These are phyloP conservation scores for Rhizophagus prolifer DNA, from an alignment of 192 early-diverging fungal species.

Conservation along the genomic window DNA sequence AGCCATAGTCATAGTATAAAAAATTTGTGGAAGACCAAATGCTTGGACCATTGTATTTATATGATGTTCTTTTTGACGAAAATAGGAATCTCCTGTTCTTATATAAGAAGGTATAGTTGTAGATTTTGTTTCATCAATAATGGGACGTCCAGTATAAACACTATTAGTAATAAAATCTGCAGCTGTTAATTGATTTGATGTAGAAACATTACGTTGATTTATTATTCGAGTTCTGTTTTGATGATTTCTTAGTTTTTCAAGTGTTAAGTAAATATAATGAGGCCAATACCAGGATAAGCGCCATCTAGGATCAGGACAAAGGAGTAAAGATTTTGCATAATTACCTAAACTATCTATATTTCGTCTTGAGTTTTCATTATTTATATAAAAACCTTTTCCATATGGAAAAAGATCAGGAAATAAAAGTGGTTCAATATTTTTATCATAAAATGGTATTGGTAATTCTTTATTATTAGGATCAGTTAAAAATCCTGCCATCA, in stretches of 20 bases:
- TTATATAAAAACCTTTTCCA: background rate
- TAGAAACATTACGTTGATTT: too few relatives aligned
- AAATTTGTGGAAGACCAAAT: background rate
- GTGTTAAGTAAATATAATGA: too few relatives aligned
- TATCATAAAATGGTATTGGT: background rate
- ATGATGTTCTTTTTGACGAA: conserved; percentile 1
- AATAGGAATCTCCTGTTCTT: conserved; percentile 6
- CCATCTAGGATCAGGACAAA: background rate
- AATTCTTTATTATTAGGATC: background rate
- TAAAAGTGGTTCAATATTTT: background rate
- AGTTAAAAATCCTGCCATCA: background rate
- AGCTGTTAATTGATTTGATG: background rate
- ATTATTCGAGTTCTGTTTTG: background rate
- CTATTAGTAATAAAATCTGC: background rate
- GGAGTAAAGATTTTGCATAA: background rate
- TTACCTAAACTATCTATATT: conserved; percentile 2
- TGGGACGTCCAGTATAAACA: background rate
- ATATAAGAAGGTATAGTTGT: background rate
- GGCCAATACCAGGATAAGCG: too few relatives aligned
- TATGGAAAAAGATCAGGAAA: conserved; percentile 4
- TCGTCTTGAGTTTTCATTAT: background rate
- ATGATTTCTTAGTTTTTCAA: background rate
- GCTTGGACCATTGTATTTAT: background rate
- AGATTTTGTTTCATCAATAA: conserved; percentile 3
- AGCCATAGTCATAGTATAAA: background rate